phyloP scores from a whole-genome alignment of 257 asterid genomes.

The Capsicum rhomboideum region DNA sequence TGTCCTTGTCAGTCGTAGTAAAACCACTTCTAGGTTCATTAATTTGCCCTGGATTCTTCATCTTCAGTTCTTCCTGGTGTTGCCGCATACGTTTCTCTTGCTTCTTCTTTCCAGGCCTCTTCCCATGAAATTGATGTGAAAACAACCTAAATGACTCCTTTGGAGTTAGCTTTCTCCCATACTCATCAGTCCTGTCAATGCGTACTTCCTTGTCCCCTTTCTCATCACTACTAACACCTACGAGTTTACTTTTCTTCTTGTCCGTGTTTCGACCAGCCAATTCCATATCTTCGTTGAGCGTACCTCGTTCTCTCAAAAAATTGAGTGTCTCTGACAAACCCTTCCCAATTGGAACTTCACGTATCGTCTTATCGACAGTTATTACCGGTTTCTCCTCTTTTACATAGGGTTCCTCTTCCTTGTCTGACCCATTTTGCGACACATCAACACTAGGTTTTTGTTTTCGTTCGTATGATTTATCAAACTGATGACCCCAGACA shows the following conservation, averaged over 20 bases:
- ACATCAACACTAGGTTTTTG: conserved; percentile 46
- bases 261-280: conserved; percentile 98
- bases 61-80: conserved; percentile 73
- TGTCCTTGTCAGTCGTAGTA: too few species aligned
- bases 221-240: conserved; percentile 39
- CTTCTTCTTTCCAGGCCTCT: conserved; percentile 86
- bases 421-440: conserved; percentile 27
- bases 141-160: conserved; percentile 79
- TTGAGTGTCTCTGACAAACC: conserved; percentile 70
- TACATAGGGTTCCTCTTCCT: conserved; percentile 25
- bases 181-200: conserved; percentile 87
- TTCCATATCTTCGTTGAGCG: conserved; percentile 71
- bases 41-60: conserved; percentile 27
- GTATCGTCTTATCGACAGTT: conserved; percentile 62
- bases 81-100: conserved; percentile 83
- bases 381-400: conserved; percentile 38
- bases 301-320: conserved; percentile 68
- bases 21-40: too few species aligned
- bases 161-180: conserved; percentile 86
- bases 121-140: conserved; percentile 90
- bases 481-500: conserved; percentile 83
- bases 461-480: conserved; percentile 59
- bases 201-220: conserved; percentile 55
- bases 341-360: conserved; percentile 79
- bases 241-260: conserved; percentile 84